A percentile compares a stretch with the other conserved stretches of the same genome.
Evolutionary conservation across 805 yeast species (phyloP).

Genomic region (Candida loeiensis): DNA sequence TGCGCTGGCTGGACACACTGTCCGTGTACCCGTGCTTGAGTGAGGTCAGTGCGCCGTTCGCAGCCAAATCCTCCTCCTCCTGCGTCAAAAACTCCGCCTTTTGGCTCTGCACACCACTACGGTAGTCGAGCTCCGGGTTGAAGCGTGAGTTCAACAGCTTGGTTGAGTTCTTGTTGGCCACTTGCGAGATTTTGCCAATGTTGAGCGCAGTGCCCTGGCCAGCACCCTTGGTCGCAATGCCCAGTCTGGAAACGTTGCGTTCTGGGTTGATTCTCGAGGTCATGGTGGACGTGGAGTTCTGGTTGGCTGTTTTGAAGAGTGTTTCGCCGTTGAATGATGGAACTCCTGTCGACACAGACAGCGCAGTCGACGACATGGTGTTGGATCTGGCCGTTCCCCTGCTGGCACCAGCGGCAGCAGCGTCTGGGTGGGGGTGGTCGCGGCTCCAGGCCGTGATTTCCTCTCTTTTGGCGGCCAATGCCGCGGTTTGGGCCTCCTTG

Average conservation of each 20-base stretch:
- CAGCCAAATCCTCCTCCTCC: conserved; percentile 47
- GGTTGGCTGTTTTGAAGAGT: conserved; percentile 31
- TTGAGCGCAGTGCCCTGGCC: conserved; percentile 21
- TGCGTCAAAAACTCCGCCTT: conserved; percentile 33
- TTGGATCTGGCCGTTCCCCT: conserved; percentile 23
- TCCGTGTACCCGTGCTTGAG: conserved; percentile 33
- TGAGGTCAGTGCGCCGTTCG: conserved; percentile 58
- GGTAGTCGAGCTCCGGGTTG: conserved; percentile 39
- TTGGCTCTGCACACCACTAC: conserved; percentile 32
- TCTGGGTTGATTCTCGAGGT: conserved; percentile 44
- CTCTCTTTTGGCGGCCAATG: conserved; percentile 42
- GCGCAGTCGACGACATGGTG: conserved; percentile 13
- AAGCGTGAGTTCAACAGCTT: conserved; percentile 38
- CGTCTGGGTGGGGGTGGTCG: conserved; percentile 41
- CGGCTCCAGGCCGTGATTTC: conserved; percentile 50
- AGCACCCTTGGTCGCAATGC: conserved; percentile 28
- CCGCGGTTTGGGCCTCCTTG: conserved; percentile 65
- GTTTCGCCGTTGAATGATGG: conserved; percentile 29
- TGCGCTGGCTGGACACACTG: conserved; percentile 23
- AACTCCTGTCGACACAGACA: conserved; percentile 22
- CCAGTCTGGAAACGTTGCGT: conserved; percentile 30
- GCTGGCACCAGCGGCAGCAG: conserved; percentile 44
- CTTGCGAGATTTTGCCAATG: conserved; percentile 31
- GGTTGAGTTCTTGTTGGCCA: conserved; percentile 39
- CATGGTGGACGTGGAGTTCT: conserved; percentile 44